These are phyloP conservation scores for Blepharisma undulans DNA, from an alignment of 169 alveolate genomes.

Conservation along the genomic window DNA sequence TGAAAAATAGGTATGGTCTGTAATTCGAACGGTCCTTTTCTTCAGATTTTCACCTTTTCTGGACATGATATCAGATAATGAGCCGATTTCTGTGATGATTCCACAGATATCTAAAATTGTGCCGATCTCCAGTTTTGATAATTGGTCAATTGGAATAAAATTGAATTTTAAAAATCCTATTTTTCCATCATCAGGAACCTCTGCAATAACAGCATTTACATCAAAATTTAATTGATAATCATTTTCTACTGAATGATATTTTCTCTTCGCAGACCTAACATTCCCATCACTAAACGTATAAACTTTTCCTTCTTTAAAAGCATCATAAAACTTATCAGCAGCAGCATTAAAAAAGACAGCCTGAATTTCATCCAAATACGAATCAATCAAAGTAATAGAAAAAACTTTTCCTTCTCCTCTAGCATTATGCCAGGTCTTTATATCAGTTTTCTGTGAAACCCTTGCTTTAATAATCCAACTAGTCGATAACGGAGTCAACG, in stretches of 20 bases:
- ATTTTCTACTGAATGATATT: conserved; percentile 47
- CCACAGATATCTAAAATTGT: conserved; percentile 22
- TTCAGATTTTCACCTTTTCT: conserved; percentile 3
- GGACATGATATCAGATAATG: not conserved
- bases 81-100: not conserved
- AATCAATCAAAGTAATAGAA: conserved; percentile 68
- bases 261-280: conserved; percentile 49
- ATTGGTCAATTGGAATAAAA: not conserved
- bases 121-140: not conserved
- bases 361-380: conserved; percentile 70
- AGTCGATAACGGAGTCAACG: conserved; percentile 60
- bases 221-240: conserved; percentile 51
- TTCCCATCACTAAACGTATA: conserved; percentile 37
- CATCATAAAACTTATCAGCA: conserved; percentile 61
- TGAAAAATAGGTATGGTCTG: not conserved
- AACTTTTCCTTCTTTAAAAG: conserved; percentile 61
- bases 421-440: conserved; percentile 67
- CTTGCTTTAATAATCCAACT: conserved; percentile 77
- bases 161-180: not conserved
- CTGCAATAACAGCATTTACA: conserved; percentile 39
- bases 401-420: conserved; percentile 76
- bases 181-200: conserved; percentile 44
- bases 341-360: conserved; percentile 76
- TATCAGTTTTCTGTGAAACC: conserved; percentile 55
- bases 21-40: conserved; percentile 1